These are phyloP conservation scores for Wallacemonas rigidus DNA, from an alignment of 208 protist species.

Conservation along the genomic window DNA sequence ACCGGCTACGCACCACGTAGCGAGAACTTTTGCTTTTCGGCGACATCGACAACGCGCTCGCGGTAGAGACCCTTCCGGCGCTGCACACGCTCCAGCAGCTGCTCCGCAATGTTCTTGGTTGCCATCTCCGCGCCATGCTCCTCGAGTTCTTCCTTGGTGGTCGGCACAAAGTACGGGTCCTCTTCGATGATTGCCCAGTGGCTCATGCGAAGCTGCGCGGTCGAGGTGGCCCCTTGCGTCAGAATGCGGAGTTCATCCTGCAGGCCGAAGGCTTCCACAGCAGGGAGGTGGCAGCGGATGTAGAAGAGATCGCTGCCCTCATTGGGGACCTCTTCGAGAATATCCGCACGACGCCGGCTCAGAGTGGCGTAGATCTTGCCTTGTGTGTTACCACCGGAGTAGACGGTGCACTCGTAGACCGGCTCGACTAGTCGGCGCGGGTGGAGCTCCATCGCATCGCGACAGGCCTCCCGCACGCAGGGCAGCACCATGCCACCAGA, in stretches of 20 bases:
- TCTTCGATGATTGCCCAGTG: conserved; percentile 93
- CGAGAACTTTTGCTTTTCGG: conserved; percentile 92
- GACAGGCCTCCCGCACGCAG: conserved; percentile 93
- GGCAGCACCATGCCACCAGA: conserved; percentile 94
- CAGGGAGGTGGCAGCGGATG: conserved; percentile 95
- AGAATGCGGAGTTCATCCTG: conserved; percentile 92
- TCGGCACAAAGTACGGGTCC: conserved; percentile 97
- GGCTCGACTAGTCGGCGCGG: conserved; percentile 96
- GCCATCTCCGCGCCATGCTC: conserved; percentile 92
- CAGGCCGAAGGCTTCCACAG: conserved; percentile 98
- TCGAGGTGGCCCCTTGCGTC: conserved; percentile 94
- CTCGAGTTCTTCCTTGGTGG: conserved; percentile 97
- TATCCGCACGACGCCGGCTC: conserved; percentile 87
- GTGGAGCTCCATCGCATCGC: conserved; percentile 90
- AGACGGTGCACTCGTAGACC: conserved; percentile 97
- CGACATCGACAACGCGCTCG: conserved; percentile 81
- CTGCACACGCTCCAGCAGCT: conserved; percentile 85
- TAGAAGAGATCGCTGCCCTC: conserved; percentile 96
- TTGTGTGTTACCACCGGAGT: conserved; percentile 83
- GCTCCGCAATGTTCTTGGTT: conserved; percentile 87
- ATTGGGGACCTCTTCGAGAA: conserved; percentile 96
- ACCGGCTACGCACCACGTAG: conserved; percentile 73
- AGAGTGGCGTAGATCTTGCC: conserved; percentile 91
- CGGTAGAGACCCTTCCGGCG: conserved; percentile 85
- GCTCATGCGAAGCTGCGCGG: conserved; percentile 96